Evolutionary conservation across 345 rosid genomes (phyloP).

Genomic region (Corchorus capsularis): DNA sequence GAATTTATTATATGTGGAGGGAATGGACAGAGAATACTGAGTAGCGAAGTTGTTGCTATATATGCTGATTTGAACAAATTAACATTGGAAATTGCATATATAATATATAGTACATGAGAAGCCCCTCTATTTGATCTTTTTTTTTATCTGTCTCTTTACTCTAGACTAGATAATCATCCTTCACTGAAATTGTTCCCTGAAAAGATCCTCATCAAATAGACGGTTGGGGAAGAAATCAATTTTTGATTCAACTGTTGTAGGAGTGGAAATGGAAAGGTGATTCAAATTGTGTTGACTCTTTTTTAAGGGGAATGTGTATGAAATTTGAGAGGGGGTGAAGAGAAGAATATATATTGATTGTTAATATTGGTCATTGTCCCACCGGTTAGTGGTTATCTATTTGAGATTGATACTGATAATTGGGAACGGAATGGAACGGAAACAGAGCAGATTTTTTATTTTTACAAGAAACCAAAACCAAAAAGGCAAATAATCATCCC

Average conservation of each 20-base stretch:
- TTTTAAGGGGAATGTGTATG: no score
- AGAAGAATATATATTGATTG: no score
- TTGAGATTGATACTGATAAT: neutral
- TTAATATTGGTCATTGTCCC: neutral
- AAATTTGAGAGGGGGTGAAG: no score
- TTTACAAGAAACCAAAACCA: neutral
- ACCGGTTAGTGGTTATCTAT: neutral
- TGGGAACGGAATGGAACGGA: no score
- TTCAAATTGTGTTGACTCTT: no score
- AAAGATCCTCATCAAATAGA: no score
- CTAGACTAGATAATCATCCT: neutral
- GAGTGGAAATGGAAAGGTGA: no score
- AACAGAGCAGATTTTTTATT: no score
- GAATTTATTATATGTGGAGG: neutral
- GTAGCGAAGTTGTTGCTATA: slow-evolving; percentile 5
- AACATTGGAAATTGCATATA: neutral
- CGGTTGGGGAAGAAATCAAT: neutral
- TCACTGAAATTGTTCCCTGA: no score
- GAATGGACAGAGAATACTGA: neutral
- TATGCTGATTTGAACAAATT: slow-evolving; percentile 1
- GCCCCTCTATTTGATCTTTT: neutral
- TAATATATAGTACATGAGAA: neutral
- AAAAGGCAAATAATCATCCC: neutral
- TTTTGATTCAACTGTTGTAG: no score
- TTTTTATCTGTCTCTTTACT: neutral